Conservation (phyloP, 2,329 filamentous ascomycete genomes). For the Nectriaceae sp. region DNA sequence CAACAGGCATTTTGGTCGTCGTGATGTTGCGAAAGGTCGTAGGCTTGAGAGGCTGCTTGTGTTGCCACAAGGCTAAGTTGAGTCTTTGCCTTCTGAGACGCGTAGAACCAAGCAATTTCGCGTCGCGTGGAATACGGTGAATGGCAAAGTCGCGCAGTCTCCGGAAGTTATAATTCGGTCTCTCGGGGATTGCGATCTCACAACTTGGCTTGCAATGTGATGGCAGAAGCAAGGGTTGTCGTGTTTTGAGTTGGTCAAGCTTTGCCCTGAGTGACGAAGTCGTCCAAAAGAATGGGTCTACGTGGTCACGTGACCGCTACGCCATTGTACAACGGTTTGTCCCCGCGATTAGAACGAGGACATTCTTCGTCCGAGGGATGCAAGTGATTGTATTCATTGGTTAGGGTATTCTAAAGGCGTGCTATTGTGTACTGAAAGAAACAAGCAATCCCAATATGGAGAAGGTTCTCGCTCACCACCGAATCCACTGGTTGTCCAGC, state of each 20-base stretch:
- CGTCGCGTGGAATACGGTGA: constrained; percentile 20
- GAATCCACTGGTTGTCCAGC: background rate
- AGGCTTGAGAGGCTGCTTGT: constrained; percentile 16
- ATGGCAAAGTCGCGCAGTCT: constrained; percentile 14
- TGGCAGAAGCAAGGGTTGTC: constrained; percentile 22
- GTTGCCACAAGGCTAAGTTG: constrained; percentile 19
- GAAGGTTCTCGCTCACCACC: background rate
- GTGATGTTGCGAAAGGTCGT: constrained; percentile 7
- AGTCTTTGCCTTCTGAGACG: constrained; percentile 21
- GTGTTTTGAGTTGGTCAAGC: constrained; percentile 28
- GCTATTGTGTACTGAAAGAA: background rate
- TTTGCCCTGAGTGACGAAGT: constrained; percentile 27
- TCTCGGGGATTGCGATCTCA: constrained; percentile 12
- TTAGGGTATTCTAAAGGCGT: too few species aligned
- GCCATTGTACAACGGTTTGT: constrained; percentile 12
- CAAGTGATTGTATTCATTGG: too few species aligned
- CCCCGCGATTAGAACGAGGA: too few species aligned
- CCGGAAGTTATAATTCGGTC: constrained; percentile 8
- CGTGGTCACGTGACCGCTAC: constrained; percentile 29
- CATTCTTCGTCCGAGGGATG: too few species aligned
- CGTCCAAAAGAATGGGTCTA: constrained; percentile 32
- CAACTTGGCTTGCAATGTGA: constrained; percentile 18
- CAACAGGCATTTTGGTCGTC: constrained; percentile 68
- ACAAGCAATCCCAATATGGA: background rate
- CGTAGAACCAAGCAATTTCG: constrained; percentile 26